Conservation (phyloP, 2,329 filamentous ascomycete species). For the Botrytis cinerea region DNA sequence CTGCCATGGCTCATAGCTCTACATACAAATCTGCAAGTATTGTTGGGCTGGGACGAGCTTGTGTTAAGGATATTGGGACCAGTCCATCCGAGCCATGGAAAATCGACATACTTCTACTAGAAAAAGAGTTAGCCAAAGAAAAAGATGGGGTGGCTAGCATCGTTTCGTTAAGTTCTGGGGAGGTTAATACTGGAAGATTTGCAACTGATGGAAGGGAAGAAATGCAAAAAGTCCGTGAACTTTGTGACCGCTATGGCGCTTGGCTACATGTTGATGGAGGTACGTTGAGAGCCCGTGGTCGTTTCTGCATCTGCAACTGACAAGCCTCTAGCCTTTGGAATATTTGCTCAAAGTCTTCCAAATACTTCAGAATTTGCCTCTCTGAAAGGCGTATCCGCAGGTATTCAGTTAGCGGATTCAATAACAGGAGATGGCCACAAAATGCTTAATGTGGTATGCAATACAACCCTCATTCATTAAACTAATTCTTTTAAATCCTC, state of each 20-base stretch:
- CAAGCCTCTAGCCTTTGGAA: slow-evolving; percentile 67
- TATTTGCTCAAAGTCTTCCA: slow-evolving; percentile 71
- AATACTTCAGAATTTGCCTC: slow-evolving; percentile 55
- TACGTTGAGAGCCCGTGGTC: slow-evolving; percentile 39
- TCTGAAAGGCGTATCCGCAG: slow-evolving; percentile 55
- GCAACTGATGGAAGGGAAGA: slow-evolving; percentile 54
- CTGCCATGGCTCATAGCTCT: slow-evolving; percentile 81
- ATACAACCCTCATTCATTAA: not conserved
- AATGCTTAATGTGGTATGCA: slow-evolving; percentile 77
- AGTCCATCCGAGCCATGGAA: slow-evolving; percentile 61
- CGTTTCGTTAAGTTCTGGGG: slow-evolving; percentile 78
- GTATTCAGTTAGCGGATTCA: slow-evolving; percentile 81
- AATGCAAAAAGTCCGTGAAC: slow-evolving; percentile 58
- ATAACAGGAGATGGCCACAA: slow-evolving; percentile 89
- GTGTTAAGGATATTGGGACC: slow-evolving; percentile 62
- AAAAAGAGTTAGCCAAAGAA: slow-evolving; percentile 54
- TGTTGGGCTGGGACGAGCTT: slow-evolving; percentile 72
- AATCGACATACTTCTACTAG: slow-evolving; percentile 67
- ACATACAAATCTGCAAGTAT: slow-evolving; percentile 81
- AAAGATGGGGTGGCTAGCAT: slow-evolving; percentile 64
- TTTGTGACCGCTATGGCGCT: slow-evolving; percentile 72
- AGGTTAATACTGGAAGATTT: slow-evolving; percentile 88
- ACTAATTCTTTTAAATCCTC: not conserved
- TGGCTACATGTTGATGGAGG: slow-evolving; percentile 90
- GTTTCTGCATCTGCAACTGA: not conserved